These are phyloP conservation scores for Beauveria scarabaeidicola DNA, from an alignment of 2,329 filamentous ascomycete genomes.

Conservation along the genomic window DNA sequence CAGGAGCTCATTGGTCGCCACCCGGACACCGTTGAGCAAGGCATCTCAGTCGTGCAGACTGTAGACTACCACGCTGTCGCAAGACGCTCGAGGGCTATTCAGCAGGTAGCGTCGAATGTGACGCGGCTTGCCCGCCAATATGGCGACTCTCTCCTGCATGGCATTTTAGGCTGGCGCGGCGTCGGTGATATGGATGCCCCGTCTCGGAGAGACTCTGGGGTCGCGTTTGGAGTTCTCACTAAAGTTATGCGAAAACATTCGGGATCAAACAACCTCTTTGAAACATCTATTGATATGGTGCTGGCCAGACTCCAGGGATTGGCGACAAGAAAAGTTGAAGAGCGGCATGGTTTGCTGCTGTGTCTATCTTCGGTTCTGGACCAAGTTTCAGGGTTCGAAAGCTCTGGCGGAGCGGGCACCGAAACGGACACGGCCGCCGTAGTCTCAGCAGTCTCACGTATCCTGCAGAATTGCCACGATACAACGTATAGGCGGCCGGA, in stretches of 20 bases:
- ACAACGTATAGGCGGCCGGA: conserved; percentile 51
- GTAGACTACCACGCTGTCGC: conserved; percentile 94
- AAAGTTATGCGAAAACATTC: conserved; percentile 29
- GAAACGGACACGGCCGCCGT: conserved; percentile 21
- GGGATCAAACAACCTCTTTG: conserved; percentile 14
- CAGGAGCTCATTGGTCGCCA: conserved; percentile 92
- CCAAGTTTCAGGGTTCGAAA: conserved; percentile 28
- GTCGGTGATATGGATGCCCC: conserved; percentile 69
- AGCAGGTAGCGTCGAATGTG: conserved; percentile 63
- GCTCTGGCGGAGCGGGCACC: conserved; percentile 15
- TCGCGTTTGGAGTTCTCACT: conserved; percentile 55
- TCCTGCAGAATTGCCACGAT: conserved; percentile 33
- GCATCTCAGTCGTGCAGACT: conserved; percentile 77
- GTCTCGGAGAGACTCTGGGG: conserved; percentile 64
- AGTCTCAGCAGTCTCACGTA: conserved; percentile 20
- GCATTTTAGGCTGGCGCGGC: conserved; percentile 76
- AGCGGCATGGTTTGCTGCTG: conserved; percentile 59
- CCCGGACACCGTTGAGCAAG: conserved; percentile 71
- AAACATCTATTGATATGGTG: conserved; percentile 32
- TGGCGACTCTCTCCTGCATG: conserved; percentile 60
- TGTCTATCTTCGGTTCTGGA: conserved; percentile 52
- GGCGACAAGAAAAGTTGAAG: conserved; percentile 52
- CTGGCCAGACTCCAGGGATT: conserved; percentile 37
- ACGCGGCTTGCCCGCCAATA: conserved; percentile 60
- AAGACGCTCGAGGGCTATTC: conserved; percentile 72